Percentiles rank a stretch among this genome's conserved stretches.
These are phyloP conservation scores for Naematelia aurantialba DNA, from an alignment of 768 basidiomycete genomes.

Conservation along the genomic window DNA sequence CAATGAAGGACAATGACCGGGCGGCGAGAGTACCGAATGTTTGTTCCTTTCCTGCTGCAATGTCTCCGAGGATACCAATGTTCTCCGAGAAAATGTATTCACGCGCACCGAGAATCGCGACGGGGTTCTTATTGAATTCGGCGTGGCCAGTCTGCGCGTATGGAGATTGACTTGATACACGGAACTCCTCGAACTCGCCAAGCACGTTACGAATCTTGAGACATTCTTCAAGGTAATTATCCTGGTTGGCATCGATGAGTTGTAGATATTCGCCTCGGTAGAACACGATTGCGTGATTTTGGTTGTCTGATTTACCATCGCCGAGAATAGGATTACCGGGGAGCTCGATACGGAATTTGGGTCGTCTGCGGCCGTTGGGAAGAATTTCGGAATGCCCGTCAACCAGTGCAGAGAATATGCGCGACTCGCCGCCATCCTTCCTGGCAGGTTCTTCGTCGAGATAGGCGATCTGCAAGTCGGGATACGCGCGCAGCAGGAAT, in stretches of 20 bases:
- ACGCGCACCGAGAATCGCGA: conserved; percentile 96
- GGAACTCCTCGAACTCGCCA: conserved; percentile 93
- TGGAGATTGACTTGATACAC: conserved; percentile 77
- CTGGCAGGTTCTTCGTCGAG: conserved; percentile 90
- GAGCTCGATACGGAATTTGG: conserved; percentile 97
- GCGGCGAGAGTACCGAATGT: conserved; percentile 98
- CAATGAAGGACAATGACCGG: conserved; percentile 91
- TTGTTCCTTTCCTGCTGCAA: conserved; percentile 98
- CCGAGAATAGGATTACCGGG: conserved; percentile 99
- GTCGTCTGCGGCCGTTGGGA: conserved; percentile 78
- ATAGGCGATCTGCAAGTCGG: conserved; percentile 97
- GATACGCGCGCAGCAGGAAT: conserved; percentile 93
- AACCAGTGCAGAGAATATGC: conserved; percentile 92
- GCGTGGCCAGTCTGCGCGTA: conserved; percentile 85
- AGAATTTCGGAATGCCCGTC: conserved; percentile 97
- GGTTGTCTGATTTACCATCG: conserved; percentile 99
- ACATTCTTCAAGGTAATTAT: conserved; percentile 99
- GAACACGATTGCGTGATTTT: conserved; percentile 99
- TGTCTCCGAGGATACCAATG: conserved; percentile 96
- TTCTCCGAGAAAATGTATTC: conserved; percentile 99
- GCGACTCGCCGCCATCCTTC: conserved; percentile 90
- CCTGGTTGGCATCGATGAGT: conserved; percentile 99
- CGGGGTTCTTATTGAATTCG: conserved; percentile 81
- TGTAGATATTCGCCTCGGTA: conserved; percentile 99
- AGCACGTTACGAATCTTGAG: conserved; percentile 98